Percentiles rank a stretch among this genome's conserved stretches.
Conservation (phyloP, 2,329 filamentous ascomycete genomes). For the Pseudogymnoascus sp. region DNA sequence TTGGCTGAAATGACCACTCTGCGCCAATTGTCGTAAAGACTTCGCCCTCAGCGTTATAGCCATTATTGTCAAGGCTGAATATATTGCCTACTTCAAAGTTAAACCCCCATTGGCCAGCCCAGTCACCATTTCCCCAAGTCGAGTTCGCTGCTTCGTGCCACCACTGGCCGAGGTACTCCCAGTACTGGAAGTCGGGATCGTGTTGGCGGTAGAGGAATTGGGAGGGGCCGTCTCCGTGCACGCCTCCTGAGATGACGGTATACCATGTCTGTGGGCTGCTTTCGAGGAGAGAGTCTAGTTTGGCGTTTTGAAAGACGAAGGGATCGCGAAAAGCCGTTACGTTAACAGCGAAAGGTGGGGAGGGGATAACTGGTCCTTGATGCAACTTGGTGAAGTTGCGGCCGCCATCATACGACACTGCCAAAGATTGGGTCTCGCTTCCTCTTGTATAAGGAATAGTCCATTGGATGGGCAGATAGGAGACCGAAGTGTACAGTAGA, state of each 20-base stretch:
- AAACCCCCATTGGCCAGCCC: slow-evolving; percentile 34
- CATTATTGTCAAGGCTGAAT: slow-evolving; percentile 34
- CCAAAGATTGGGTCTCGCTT: slow-evolving; percentile 39
- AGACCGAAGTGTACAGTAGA: slow-evolving; percentile 38
- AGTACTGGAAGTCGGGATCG: slow-evolving; percentile 32
- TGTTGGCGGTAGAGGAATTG: slow-evolving; percentile 36
- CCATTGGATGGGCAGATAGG: slow-evolving; percentile 39
- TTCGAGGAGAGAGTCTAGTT: slow-evolving; percentile 31
- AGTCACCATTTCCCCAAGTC: slow-evolving; percentile 30
- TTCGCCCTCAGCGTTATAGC: slow-evolving; percentile 34
- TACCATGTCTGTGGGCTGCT: slow-evolving; percentile 33
- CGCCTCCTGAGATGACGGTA: slow-evolving; percentile 33
- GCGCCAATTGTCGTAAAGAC: slow-evolving; percentile 35
- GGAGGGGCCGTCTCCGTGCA: slow-evolving; percentile 32
- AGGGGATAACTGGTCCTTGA: slow-evolving; percentile 33
- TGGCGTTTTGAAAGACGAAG: slow-evolving; percentile 34
- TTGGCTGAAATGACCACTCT: slow-evolving; percentile 37
- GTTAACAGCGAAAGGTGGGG: slow-evolving; percentile 34
- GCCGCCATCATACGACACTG: slow-evolving; percentile 30
- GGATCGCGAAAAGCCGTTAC: slow-evolving; percentile 39
- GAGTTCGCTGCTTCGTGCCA: slow-evolving; percentile 35
- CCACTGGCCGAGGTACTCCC: slow-evolving; percentile 33
- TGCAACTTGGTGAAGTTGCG: slow-evolving; percentile 34
- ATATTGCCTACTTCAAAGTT: slow-evolving; percentile 41
- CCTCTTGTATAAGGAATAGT: slow-evolving; percentile 38